phyloP scores from a whole-genome alignment of 2,329 filamentous ascomycete genomes.

The Pseudocercospora crystallina region DNA sequence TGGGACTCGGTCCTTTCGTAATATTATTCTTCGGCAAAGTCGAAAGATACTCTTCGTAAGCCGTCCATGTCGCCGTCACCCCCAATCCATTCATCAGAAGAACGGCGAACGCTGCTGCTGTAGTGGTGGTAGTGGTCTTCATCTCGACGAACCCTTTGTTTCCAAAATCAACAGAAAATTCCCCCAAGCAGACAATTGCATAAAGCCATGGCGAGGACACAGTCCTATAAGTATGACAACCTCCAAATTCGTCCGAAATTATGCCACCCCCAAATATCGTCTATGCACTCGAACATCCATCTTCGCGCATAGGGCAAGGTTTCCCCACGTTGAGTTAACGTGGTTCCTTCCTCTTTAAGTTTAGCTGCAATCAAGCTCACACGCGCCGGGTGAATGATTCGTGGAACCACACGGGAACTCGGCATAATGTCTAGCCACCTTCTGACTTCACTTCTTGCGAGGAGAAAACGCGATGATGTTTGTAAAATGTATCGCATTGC shows the following conservation, averaged over 20 bases:
- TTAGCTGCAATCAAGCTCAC: neutral
- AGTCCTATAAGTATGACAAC: neutral
- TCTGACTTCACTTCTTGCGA: too few relatives aligned
- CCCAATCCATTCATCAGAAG: constrained; percentile 22
- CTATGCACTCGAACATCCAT: neutral
- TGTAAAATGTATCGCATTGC: neutral
- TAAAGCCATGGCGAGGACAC: too few relatives aligned
- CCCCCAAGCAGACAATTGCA: too few relatives aligned
- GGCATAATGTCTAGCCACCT: too few relatives aligned
- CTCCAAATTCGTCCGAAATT: too few relatives aligned
- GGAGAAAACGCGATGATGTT: too few relatives aligned
- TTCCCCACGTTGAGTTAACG: neutral
- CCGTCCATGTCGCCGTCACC: constrained; percentile 30
- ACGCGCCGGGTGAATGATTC: neutral
- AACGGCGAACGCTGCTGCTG: neutral
- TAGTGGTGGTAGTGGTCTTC: neutral
- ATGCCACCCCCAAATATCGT: too few relatives aligned
- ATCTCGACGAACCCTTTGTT: too few relatives aligned
- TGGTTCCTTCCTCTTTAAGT: neutral
- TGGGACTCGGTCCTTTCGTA: constrained; percentile 25
- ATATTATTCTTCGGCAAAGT: constrained; percentile 17
- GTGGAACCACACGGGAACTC: neutral
- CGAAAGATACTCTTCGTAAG: constrained; percentile 30
- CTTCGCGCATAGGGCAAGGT: neutral
- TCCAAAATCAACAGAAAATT: too few relatives aligned